Evolutionary conservation across 2,329 filamentous ascomycete genomes (phyloP).

Genomic region (Fusarium clavum): DNA sequence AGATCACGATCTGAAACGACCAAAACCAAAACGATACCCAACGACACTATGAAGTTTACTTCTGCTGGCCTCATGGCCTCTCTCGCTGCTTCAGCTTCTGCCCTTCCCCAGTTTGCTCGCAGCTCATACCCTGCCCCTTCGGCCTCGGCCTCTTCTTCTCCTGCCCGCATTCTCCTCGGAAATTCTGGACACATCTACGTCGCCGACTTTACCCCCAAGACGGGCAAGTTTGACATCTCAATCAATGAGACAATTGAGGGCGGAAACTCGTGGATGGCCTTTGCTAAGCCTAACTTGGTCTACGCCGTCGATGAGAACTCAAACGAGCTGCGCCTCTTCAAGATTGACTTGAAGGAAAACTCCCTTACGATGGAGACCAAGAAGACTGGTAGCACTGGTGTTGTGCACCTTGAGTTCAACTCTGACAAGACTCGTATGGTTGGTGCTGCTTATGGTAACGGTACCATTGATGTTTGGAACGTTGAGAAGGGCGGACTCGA

Average conservation of each 20-base stretch:
- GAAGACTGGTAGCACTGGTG: slow-evolving; percentile 54
- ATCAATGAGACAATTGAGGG: slow-evolving; percentile 51
- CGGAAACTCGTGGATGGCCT: slow-evolving; percentile 61
- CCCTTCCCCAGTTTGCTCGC: slow-evolving; percentile 30
- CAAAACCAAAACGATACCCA: slow-evolving; percentile 11
- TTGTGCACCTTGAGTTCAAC: slow-evolving; percentile 62
- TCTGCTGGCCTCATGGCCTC: slow-evolving; percentile 36
- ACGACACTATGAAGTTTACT: slow-evolving; percentile 39
- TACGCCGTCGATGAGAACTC: slow-evolving; percentile 63
- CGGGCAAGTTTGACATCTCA: slow-evolving; percentile 53
- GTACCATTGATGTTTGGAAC: slow-evolving; percentile 61
- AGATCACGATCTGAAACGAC: background rate
- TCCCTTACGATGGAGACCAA: slow-evolving; percentile 47
- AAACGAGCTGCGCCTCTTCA: slow-evolving; percentile 55
- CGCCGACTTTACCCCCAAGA: slow-evolving; percentile 54
- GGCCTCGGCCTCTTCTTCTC: slow-evolving; percentile 13
- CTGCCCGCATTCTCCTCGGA: slow-evolving; percentile 55
- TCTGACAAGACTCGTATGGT: slow-evolving; percentile 58
- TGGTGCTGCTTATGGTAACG: slow-evolving; percentile 56
- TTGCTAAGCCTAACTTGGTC: slow-evolving; percentile 53
- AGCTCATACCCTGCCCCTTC: slow-evolving; percentile 18
- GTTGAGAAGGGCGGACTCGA: slow-evolving; percentile 51
- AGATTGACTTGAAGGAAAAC: slow-evolving; percentile 50
- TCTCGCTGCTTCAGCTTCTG: slow-evolving; percentile 34
- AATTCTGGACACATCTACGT: slow-evolving; percentile 55